Conservation (phyloP, 306 rosid genomes). For the Herpetospermum pedunculosum region DNA sequence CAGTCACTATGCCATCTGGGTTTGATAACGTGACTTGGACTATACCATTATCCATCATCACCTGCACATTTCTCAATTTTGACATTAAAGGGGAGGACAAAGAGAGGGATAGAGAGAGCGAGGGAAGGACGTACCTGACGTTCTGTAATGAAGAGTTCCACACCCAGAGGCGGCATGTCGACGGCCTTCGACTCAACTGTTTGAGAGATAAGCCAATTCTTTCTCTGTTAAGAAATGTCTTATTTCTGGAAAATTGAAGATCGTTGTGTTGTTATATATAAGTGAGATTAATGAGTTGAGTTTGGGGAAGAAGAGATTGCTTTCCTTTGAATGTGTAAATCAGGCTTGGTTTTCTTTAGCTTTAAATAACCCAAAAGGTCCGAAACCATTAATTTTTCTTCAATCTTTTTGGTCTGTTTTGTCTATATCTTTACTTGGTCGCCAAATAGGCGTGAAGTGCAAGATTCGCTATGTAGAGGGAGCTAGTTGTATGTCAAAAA, state of each 20-base stretch:
- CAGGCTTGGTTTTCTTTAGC: constrained; percentile 3
- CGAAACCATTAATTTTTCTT: background rate
- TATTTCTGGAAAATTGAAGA: background rate
- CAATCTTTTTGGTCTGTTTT: background rate
- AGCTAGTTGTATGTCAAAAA: background rate
- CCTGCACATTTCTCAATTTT: constrained; percentile 12
- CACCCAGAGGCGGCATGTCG: constrained; percentile 3
- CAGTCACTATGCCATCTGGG: constrained; percentile 32
- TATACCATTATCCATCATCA: constrained; percentile 29
- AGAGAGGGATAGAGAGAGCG: background rate
- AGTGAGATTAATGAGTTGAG: background rate
- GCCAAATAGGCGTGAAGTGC: constrained; percentile 5
- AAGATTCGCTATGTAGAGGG: constrained; percentile 1
- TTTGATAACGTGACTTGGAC: constrained; percentile 26
- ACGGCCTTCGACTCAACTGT: background rate
- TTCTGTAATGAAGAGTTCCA: background rate
- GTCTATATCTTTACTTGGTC: constrained; percentile 2
- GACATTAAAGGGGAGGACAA: background rate
- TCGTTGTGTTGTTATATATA: background rate
- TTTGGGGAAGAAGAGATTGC: background rate
- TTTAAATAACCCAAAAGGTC: background rate
- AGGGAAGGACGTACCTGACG: background rate
- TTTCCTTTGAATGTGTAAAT: background rate
- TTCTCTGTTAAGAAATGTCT: background rate
- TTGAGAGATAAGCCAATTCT: background rate